phyloP scores from a whole-genome alignment of 176 grass and related monocot genomes.

The Hsuehochloa calcarea region DNA sequence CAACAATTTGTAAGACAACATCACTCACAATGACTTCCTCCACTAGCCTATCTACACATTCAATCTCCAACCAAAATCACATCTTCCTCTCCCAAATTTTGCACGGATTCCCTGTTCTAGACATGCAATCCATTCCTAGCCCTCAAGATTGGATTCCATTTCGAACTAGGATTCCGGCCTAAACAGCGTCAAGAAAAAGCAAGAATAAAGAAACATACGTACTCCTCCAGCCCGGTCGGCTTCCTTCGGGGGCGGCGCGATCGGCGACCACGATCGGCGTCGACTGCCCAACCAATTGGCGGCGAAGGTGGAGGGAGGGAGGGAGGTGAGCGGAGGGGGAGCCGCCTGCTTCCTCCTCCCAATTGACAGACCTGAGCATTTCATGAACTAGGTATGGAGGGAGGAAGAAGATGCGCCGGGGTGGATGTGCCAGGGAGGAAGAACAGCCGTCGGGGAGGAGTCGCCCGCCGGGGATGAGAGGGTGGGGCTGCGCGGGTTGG shows the following conservation, averaged over 20 bases:
- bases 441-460: no score
- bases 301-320: background rate
- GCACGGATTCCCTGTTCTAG: background rate
- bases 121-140: background rate
- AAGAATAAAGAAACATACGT: slow-evolving; percentile 44
- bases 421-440: no score
- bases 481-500: no score
- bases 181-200: background rate
- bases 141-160: background rate
- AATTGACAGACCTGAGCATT: no score
- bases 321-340: no score
- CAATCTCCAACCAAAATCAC: background rate
- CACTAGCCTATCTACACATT: slow-evolving; percentile 16
- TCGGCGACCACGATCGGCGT: no score
- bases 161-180: background rate
- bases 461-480: no score
- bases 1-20: slow-evolving; percentile 39
- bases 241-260: background rate
- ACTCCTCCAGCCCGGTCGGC: slow-evolving; percentile 16
- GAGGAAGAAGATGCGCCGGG: no score
- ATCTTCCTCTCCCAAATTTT: background rate
- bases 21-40: slow-evolving; percentile 35
- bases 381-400: no score
- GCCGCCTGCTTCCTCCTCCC: slow-evolving; percentile 10
- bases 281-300: no score